Conservation (phyloP, 495 filamentous ascomycete species). For the Hyaloscypha variabilis region DNA sequence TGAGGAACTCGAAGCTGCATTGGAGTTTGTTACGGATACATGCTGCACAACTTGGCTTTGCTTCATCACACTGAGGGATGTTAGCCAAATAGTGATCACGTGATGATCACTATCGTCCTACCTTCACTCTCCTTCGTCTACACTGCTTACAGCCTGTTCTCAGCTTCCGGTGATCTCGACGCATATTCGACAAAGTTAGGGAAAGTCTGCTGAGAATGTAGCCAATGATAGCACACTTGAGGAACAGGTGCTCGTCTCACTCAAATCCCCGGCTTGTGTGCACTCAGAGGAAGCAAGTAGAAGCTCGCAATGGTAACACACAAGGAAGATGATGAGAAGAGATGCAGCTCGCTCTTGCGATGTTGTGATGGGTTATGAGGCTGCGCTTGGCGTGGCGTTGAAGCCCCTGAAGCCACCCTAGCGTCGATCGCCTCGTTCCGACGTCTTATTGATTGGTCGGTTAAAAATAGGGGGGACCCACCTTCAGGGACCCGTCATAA, state of each 20-base stretch:
- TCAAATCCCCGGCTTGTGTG: no score
- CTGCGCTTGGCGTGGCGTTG: background rate
- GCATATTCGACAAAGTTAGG: background rate
- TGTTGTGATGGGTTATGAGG: slow-evolving; percentile 4
- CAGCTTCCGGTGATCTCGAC: slow-evolving; percentile 9
- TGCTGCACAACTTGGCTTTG: slow-evolving; percentile 6
- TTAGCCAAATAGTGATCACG: background rate
- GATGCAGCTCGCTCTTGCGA: background rate
- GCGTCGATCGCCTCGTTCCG: slow-evolving; percentile 16
- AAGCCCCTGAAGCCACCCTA: slow-evolving; percentile 7
- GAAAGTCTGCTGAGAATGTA: no score
- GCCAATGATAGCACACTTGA: no score
- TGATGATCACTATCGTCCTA: background rate
- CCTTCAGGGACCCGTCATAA: background rate
- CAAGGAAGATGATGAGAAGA: background rate
- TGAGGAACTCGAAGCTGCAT: slow-evolving; percentile 21
- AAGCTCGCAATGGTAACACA: background rate
- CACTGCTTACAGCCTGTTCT: slow-evolving; percentile 20
- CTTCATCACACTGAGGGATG: slow-evolving; percentile 16
- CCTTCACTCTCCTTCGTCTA: slow-evolving; percentile 17
- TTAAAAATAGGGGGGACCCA: background rate
- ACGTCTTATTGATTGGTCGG: slow-evolving; percentile 6
- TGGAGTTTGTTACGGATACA: slow-evolving; percentile 8
- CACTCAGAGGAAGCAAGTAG: no score
- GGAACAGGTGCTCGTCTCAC: no score